phyloP scores from a whole-genome alignment of 2,329 filamentous ascomycete species.

The Aureobasidium sp. region DNA sequence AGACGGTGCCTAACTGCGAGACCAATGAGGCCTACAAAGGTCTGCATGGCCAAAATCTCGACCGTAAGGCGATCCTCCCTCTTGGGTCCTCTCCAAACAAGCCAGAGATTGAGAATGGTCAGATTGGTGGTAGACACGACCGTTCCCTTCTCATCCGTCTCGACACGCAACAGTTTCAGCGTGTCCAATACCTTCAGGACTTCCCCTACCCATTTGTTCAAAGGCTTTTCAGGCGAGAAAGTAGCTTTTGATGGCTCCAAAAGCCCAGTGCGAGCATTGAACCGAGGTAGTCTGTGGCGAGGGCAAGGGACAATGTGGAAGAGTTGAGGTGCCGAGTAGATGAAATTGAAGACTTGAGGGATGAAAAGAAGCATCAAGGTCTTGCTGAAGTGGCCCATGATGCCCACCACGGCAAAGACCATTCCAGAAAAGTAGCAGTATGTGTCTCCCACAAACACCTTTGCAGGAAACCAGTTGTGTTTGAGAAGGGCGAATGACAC shows the following conservation, averaged over 20 bases:
- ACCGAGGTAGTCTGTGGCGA: constrained; percentile 80
- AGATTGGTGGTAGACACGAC: constrained; percentile 82
- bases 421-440: constrained; percentile 99
- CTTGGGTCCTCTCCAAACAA: constrained; percentile 90
- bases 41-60: constrained; percentile 75
- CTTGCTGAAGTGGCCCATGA: constrained; percentile 96
- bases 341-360: constrained; percentile 93
- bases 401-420: constrained; percentile 96
- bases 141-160: constrained; percentile 58
- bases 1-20: constrained; percentile 80
- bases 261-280: constrained; percentile 77
- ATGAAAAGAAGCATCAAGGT: constrained; percentile 85
- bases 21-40: constrained; percentile 67
- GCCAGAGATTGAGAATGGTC: constrained; percentile 90
- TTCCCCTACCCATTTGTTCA: constrained; percentile 55
- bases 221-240: constrained; percentile 58
- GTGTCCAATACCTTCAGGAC: constrained; percentile 62
- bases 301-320: constrained; percentile 88
- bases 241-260: constrained; percentile 80
- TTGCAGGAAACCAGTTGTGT: constrained; percentile 95
- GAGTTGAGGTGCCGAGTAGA: constrained; percentile 87
- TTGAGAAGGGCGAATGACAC: constrained; percentile 78
- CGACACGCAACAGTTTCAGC: constrained; percentile 62
- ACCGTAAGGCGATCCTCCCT: constrained; percentile 75
- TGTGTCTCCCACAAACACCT: constrained; percentile 94